Percentiles rank a stretch among this genome's conserved stretches.
Conservation (phyloP, 306 rosid genomes). For the Sicyos baderoa region DNA sequence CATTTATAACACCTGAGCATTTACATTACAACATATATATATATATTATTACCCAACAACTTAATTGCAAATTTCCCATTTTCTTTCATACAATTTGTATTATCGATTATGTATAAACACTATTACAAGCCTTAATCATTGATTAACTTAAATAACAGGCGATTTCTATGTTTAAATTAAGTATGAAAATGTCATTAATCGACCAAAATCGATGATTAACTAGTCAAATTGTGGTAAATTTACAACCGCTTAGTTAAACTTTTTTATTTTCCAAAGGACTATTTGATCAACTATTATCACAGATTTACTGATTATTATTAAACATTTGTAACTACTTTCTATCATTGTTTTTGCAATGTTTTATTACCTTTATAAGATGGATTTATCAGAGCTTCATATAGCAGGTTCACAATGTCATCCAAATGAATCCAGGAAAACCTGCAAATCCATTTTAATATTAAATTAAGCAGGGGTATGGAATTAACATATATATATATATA, state of each 20-base stretch:
- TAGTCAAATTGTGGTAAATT: no score
- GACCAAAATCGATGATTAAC: not conserved
- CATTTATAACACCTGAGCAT: conserved; percentile 76
- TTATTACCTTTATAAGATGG: conserved; percentile 72
- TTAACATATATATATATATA: no score
- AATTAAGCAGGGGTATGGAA: not conserved
- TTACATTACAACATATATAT: no score
- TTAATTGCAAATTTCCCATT: no score
- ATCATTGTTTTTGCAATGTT: not conserved
- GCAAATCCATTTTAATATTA: conserved; percentile 7
- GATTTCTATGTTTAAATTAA: no score
- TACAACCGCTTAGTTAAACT: no score
- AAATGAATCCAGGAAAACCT: conserved; percentile 99
- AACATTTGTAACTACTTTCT: not conserved
- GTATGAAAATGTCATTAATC: not conserved
- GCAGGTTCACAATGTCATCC: conserved; percentile 82
- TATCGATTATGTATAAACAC: no score
- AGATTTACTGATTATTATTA: not conserved
- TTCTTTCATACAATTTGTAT: no score
- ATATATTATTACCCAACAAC: conserved; percentile 31
- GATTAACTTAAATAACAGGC: no score
- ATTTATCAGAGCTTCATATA: conserved; percentile 79
- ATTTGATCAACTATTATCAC: not conserved
- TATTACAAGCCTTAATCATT: no score
- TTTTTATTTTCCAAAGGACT: no score